phyloP scores from a whole-genome alignment of 495 filamentous ascomycete genomes.

The Talaromyces adpressus region DNA sequence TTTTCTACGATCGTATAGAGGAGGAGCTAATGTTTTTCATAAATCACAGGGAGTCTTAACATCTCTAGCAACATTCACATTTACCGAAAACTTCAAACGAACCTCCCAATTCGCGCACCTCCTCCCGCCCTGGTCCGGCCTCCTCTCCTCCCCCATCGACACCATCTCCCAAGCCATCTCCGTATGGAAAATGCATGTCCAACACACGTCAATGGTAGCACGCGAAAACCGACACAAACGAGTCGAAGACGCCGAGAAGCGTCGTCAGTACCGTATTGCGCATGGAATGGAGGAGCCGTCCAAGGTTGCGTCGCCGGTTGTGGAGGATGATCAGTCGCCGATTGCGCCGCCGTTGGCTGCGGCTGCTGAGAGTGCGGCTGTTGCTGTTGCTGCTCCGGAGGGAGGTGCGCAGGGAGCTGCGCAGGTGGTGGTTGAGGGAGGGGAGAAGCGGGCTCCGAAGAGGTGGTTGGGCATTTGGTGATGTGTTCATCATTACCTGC shows the following conservation, averaged over 20 bases:
- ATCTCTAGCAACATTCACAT: slow-evolving; percentile 58
- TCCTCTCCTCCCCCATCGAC: slow-evolving; percentile 55
- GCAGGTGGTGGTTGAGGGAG: slow-evolving; percentile 33
- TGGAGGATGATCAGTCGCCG: slow-evolving; percentile 25
- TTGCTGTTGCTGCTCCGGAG: neutral
- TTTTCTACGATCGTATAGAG: neutral
- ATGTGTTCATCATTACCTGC: neutral
- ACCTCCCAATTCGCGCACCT: slow-evolving; percentile 67
- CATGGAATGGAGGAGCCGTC: slow-evolving; percentile 62
- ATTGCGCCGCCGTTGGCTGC: slow-evolving; percentile 13
- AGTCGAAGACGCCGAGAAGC: slow-evolving; percentile 74
- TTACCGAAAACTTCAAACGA: slow-evolving; percentile 60
- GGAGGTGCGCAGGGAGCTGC: slow-evolving; percentile 8
- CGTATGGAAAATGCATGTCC: slow-evolving; percentile 63
- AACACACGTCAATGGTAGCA: slow-evolving; percentile 53
- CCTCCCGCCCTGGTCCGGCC: slow-evolving; percentile 53
- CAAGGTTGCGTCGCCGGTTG: slow-evolving; percentile 11
- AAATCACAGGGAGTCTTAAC: slow-evolving; percentile 66
- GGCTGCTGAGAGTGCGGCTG: slow-evolving; percentile 10
- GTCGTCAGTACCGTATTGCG: slow-evolving; percentile 68
- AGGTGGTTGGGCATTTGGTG: slow-evolving; percentile 60
- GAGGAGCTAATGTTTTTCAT: neutral
- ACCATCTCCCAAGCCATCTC: slow-evolving; percentile 51
- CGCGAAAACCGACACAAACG: slow-evolving; percentile 57
- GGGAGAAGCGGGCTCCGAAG: slow-evolving; percentile 46